Conservation (phyloP, 306 rosid species). For the Malus domestica region ASM211411v1 NC_041795.1:12491501-12492000, state of each 20-base stretch:
- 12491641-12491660: conserved; percentile 93
- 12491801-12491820: conserved; percentile 95
- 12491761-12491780: conserved; percentile 97
- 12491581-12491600: conserved; percentile 99
- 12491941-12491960: conserved; percentile 92
- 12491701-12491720: conserved; percentile 97
- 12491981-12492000: conserved; percentile 85
- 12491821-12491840: conserved; percentile 99
- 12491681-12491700: conserved; percentile 91
- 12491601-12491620: conserved; percentile 93
- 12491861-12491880: conserved; percentile 94
- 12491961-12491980: conserved; percentile 69
- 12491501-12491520: conserved; percentile 92
- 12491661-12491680: conserved; percentile 99
- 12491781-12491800: conserved; percentile 83
- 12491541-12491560: conserved; percentile 89
- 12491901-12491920: conserved; percentile 85
- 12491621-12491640: conserved; percentile 91
- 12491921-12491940: conserved; percentile 92
- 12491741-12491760: conserved; percentile 94
- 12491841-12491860: conserved; percentile 98
- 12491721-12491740: conserved; percentile 97
- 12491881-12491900: conserved; percentile 98
- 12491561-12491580: conserved; percentile 93
- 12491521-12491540: conserved; percentile 99